These are phyloP conservation scores for Vachellia collinsii DNA, from an alignment of 306 rosid genomes.

Conservation along the genomic window DNA sequence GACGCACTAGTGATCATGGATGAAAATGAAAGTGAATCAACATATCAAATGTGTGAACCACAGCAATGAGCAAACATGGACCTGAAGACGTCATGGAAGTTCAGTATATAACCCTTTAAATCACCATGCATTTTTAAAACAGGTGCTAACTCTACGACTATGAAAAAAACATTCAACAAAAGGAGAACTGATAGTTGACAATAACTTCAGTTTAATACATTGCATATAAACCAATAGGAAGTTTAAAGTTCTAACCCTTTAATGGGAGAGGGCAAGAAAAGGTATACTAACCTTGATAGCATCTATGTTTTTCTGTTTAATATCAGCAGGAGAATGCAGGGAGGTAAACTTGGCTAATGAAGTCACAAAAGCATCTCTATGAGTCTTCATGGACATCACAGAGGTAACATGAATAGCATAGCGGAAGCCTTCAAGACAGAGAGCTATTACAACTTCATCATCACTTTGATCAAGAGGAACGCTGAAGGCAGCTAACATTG, in stretches of 20 bases:
- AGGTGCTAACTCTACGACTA: constrained; percentile 3
- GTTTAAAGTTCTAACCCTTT: constrained; percentile 1
- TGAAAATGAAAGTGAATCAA: constrained; percentile 13
- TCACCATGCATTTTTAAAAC: constrained; percentile 31
- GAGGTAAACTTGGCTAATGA: constrained; percentile 96
- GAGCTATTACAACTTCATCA: constrained; percentile 81
- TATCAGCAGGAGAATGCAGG: constrained; percentile 94
- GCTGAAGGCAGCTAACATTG: constrained; percentile 99
- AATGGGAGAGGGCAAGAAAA: background rate
- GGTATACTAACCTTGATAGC: constrained; percentile 86
- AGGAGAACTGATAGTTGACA: constrained; percentile 13
- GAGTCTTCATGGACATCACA: constrained; percentile 97
- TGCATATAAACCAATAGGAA: constrained; percentile 32
- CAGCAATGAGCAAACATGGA: background rate
- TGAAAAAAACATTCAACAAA: constrained; percentile 21
- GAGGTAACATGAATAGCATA: constrained; percentile 94
- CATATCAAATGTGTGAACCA: background rate
- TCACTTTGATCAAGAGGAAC: constrained; percentile 99
- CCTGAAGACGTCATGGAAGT: constrained; percentile 26
- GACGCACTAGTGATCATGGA: background rate
- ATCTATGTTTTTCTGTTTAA: constrained; percentile 89
- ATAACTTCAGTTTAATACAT: constrained; percentile 14
- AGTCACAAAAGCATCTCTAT: constrained; percentile 98
- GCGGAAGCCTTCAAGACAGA: constrained; percentile 96
- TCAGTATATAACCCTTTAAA: constrained; percentile 19